A percentile compares a stretch with the other conserved stretches of the same genome.
These are phyloP conservation scores for Zoysia matrella DNA, from an alignment of 202 grass and related monocot genomes.

Conservation along the genomic window DNA sequence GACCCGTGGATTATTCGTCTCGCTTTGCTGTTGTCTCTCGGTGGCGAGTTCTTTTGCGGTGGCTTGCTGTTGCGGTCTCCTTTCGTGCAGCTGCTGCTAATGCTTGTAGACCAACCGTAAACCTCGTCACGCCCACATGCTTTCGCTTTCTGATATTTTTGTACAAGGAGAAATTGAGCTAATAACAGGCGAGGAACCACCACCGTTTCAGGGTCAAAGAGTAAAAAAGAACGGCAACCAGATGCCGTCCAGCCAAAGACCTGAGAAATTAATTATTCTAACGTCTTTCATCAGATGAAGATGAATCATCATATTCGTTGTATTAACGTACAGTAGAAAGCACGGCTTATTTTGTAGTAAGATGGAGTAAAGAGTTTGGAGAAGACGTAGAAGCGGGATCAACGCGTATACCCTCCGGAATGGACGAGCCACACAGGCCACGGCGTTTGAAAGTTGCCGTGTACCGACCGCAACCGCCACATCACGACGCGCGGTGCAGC, in stretches of 20 bases:
- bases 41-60: slow-evolving; percentile 28
- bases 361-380: background rate
- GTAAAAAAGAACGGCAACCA: background rate
- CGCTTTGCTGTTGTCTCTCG: slow-evolving; percentile 12
- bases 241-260: too few relatives aligned
- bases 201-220: background rate
- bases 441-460: slow-evolving; percentile 25
- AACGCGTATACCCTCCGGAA: background rate
- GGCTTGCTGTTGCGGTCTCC: slow-evolving; percentile 45
- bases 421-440: background rate
- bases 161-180: background rate
- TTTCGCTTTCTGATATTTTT: background rate
- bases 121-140: background rate
- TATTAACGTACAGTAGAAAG: background rate
- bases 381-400: background rate
- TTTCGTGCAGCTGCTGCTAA: slow-evolving; percentile 2
- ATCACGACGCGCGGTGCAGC: background rate
- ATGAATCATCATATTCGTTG: background rate
- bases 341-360: background rate
- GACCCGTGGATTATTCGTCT: slow-evolving; percentile 38
- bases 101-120: slow-evolving; percentile 25
- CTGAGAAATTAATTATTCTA: background rate
- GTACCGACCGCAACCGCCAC: slow-evolving; percentile 29
- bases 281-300: background rate
- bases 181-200: background rate